These are phyloP conservation scores for Astraeus odoratus DNA, from an alignment of 768 basidiomycete genomes.

Conservation along the genomic window DNA sequence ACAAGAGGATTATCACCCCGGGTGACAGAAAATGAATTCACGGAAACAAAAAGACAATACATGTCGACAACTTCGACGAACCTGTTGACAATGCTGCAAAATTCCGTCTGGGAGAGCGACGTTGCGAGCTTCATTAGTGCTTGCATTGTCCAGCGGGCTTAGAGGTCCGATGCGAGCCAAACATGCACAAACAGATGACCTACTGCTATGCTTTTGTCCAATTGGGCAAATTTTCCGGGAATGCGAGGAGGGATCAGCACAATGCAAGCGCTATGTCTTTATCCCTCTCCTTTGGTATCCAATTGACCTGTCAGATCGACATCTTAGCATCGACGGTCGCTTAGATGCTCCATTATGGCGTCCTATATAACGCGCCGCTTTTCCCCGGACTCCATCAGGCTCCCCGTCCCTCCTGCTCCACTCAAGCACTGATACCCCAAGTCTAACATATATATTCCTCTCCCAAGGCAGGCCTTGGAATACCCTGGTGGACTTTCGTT, in stretches of 20 bases:
- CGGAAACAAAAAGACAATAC: conserved; percentile 6
- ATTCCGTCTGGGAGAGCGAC: not conserved
- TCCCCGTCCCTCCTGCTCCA: conserved; percentile 4
- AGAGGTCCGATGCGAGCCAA: conserved; percentile 7
- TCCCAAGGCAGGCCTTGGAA: conserved; percentile 17
- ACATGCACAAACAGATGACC: conserved; percentile 5
- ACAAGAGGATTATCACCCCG: too few species aligned
- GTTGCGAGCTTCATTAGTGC: too few species aligned
- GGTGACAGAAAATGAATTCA: not conserved
- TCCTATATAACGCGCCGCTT: conserved; percentile 10
- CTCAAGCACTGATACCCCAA: conserved; percentile 6
- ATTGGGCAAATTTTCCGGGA: too few species aligned
- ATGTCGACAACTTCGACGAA: not conserved
- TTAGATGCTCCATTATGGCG: conserved; percentile 4
- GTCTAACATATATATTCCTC: conserved; percentile 5
- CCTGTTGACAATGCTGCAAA: not conserved
- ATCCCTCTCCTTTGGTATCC: conserved; percentile 5
- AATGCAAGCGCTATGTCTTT: conserved; percentile 7
- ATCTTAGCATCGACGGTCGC: conserved; percentile 5
- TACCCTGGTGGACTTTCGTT: conserved; percentile 10
- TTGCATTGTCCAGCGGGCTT: conserved; percentile 3
- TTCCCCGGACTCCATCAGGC: conserved; percentile 5
- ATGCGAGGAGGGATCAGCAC: too few species aligned
- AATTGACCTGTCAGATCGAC: too few species aligned
- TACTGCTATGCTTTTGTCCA: conserved; percentile 3